phyloP scores from a whole-genome alignment of 106 monocot species.

The Dendrobium catenatum region DNA sequence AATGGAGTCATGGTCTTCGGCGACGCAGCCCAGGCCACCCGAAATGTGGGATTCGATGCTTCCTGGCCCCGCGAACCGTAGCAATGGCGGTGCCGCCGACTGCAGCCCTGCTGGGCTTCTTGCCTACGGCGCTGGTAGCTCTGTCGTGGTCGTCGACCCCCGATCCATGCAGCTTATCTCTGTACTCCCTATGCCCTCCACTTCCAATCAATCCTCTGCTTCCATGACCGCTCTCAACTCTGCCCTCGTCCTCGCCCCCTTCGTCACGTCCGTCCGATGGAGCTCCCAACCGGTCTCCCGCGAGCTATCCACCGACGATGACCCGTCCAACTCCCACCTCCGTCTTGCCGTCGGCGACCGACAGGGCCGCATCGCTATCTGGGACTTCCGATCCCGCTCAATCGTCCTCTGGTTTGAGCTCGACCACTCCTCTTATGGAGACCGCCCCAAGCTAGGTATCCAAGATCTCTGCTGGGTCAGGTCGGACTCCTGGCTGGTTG shows the following conservation, averaged over 20 bases:
- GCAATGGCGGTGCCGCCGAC: slow-evolving; percentile 67
- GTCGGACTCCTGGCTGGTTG: slow-evolving; percentile 65
- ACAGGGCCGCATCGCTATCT: slow-evolving; percentile 80
- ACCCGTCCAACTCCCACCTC: slow-evolving; percentile 48
- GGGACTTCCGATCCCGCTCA: slow-evolving; percentile 65
- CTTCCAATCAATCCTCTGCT: slow-evolving; percentile 12
- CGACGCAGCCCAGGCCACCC: slow-evolving; percentile 11
- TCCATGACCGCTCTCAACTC: slow-evolving; percentile 18
- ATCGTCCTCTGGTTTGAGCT: slow-evolving; percentile 67
- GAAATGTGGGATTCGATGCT: slow-evolving; percentile 55
- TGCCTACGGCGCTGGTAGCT: slow-evolving; percentile 79
- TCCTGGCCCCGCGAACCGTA: slow-evolving; percentile 78
- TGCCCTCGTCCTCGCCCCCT: slow-evolving; percentile 50
- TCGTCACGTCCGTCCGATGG: slow-evolving; percentile 78
- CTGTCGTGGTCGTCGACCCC: slow-evolving; percentile 64
- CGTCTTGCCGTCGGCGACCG: slow-evolving; percentile 84
- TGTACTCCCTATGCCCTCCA: slow-evolving; percentile 77
- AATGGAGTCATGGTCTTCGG: slow-evolving; percentile 13
- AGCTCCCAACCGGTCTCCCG: slow-evolving; percentile 43
- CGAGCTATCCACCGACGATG: slow-evolving; percentile 41
- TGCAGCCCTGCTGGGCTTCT: slow-evolving; percentile 59
- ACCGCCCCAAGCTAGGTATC: slow-evolving; percentile 42
- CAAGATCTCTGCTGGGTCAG: slow-evolving; percentile 98
- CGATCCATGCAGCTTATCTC: slow-evolving; percentile 75
- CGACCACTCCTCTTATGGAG: slow-evolving; percentile 14